These are phyloP conservation scores for Xylaria sp. DNA, from an alignment of 495 filamentous ascomycete genomes.

Conservation along the genomic window DNA sequence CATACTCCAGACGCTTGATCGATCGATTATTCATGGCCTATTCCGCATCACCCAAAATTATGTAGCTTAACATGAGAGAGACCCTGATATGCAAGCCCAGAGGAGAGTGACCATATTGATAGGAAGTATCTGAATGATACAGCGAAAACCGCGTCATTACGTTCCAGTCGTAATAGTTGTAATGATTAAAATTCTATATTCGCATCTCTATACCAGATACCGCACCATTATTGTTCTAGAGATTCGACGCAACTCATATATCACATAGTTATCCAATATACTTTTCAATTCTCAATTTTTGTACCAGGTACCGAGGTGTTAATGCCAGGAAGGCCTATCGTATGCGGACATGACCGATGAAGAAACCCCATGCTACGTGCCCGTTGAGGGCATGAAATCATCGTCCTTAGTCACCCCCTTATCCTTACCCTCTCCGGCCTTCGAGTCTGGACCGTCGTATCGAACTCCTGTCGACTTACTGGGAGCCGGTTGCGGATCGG, in stretches of 20 bases:
- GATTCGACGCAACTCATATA: background rate
- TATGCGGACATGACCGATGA: conserved; percentile 8
- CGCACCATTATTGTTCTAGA: background rate
- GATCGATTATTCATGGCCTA: background rate
- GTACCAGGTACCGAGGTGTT: background rate
- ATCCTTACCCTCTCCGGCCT: conserved; percentile 28
- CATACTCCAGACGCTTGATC: background rate
- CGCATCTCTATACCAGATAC: background rate
- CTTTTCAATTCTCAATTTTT: background rate
- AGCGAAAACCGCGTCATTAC: background rate
- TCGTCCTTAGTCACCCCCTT: conserved; percentile 27
- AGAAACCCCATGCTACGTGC: background rate
- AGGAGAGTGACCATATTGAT: background rate
- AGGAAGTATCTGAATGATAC: background rate
- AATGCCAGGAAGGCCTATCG: background rate
- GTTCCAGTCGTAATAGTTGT: background rate
- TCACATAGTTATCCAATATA: background rate
- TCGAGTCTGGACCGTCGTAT: conserved; percentile 31
- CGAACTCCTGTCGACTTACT: conserved; percentile 31
- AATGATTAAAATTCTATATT: background rate
- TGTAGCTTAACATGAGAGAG: background rate
- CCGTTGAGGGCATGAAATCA: background rate
- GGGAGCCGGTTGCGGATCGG: conserved; percentile 31
- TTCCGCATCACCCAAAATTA: background rate
- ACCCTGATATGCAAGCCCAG: too few species aligned